Base-by-base conservation (phyloP, 257 asterid genomes). In the Plantago major region DNA sequence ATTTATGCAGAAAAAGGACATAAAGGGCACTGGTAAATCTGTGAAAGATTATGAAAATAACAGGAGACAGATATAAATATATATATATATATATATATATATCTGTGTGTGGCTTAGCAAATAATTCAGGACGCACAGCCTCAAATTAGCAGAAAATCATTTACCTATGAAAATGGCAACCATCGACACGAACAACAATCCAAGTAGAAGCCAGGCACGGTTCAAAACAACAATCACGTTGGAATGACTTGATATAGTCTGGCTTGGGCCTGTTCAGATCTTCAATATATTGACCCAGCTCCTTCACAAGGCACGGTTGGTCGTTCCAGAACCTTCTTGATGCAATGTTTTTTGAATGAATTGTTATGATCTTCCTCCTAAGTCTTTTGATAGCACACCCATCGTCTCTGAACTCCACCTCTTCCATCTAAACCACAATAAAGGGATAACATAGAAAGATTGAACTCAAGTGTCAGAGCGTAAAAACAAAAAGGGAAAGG, bases 161-260 rank as follows among this genome's bases (percentile, higher is more conserved):
- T 33, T 33, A 33, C 40, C 40, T 33, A 76, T 86, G 95, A 78
- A 91, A 91, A 73, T 86, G 98, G 67, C 96, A 91, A 58, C 98
- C 98, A 78, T 91, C 96, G 49, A 91, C 47, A 48, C 94, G 94
- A 59, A 91, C 62, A 55, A 84, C 96, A 62, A 88, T 77, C 94
- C 95, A 91, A 28, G 85, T 86, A 37, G 74, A 79, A 42, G 40
- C 40, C 6, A 33, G 40, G 26, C 26, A 19, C 26, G 83, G 82
- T 84, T 81, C 68, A 78, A 86, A 67, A 71, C 68, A 73, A 76
- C 78, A 69, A 76, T 81, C 88, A 33, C 76, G 79, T 26, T 74
- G 79, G 81, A 86, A 91, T 40, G 87, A 82, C 63, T 81, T 81
- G n/a, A 84, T 28, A 59, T 80, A 88, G 65, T 82, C 88, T 0